Evolutionary conservation across 768 basidiomycete genomes (phyloP).

Genomic region (Trametes cubensis): DNA sequence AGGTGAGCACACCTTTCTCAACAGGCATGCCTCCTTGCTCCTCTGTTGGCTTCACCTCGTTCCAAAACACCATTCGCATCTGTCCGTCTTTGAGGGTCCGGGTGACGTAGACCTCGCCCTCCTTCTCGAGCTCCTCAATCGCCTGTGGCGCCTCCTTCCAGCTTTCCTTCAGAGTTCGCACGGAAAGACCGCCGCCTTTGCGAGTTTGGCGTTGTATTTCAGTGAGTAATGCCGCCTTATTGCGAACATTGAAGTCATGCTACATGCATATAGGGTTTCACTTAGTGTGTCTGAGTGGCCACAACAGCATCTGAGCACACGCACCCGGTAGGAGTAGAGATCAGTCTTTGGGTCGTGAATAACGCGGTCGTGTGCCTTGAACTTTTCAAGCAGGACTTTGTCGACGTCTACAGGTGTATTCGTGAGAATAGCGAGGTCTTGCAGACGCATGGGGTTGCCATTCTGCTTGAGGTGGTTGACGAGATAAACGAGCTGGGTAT

Average conservation of each 20-base stretch:
- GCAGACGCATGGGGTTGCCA: slow-evolving; percentile 72
- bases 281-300: slow-evolving; percentile 6
- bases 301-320: not conserved
- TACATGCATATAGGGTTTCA: slow-evolving; percentile 34
- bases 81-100: slow-evolving; percentile 83
- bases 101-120: slow-evolving; percentile 87
- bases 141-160: slow-evolving; percentile 87
- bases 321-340: slow-evolving; percentile 85
- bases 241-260: slow-evolving; percentile 87
- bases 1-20: slow-evolving; percentile 68
- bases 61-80: slow-evolving; percentile 86
- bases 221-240: slow-evolving; percentile 78
- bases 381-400: slow-evolving; percentile 70
- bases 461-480: slow-evolving; percentile 81
- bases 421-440: slow-evolving; percentile 84
- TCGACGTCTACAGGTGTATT: slow-evolving; percentile 79
- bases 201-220: slow-evolving; percentile 86
- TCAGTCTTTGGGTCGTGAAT: slow-evolving; percentile 81
- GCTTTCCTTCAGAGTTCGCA: slow-evolving; percentile 83
- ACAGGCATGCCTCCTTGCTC: slow-evolving; percentile 70
- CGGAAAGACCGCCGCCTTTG: slow-evolving; percentile 82
- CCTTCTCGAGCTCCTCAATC: slow-evolving; percentile 85
- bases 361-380: slow-evolving; percentile 80
- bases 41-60: slow-evolving; percentile 79
- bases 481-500: slow-evolving; percentile 86